Evolutionary conservation across 352 stramenopile species (phyloP).

Genomic region (Phytophthora idaei): DNA sequence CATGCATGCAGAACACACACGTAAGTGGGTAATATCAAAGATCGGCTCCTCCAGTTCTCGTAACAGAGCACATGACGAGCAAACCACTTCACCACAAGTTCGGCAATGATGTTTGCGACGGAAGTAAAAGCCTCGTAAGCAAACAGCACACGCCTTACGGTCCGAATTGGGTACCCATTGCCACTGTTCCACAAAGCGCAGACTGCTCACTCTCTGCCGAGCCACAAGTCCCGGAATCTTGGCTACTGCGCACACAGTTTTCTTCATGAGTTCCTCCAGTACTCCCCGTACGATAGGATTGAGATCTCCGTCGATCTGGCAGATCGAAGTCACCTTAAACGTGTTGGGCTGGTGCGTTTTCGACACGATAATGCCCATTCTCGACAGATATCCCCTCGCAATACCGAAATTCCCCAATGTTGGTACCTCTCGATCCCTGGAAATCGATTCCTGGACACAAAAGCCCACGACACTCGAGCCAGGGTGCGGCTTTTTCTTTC

Average conservation of each 20-base stretch:
- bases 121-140: constrained; percentile 75
- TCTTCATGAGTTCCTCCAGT: constrained; percentile 70
- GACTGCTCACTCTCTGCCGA: constrained; percentile 66
- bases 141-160: constrained; percentile 75
- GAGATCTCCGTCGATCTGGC: constrained; percentile 72
- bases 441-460: constrained; percentile 75
- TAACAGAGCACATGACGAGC: constrained; percentile 62
- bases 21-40: constrained; percentile 68
- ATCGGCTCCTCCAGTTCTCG: constrained; percentile 72
- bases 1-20: constrained; percentile 71
- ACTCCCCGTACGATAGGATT: constrained; percentile 49
- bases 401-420: constrained; percentile 68
- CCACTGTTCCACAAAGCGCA: constrained; percentile 80
- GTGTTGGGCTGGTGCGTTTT: constrained; percentile 63
- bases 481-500: constrained; percentile 52
- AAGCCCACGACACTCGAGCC: constrained; percentile 74
- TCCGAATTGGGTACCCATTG: constrained; percentile 79
- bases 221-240: constrained; percentile 59
- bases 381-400: constrained; percentile 52
- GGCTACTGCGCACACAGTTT: constrained; percentile 50
- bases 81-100: constrained; percentile 77
- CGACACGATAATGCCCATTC: constrained; percentile 73
- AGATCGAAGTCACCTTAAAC: constrained; percentile 70
- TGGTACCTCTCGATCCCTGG: constrained; percentile 63
- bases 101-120: constrained; percentile 76